phyloP scores from a whole-genome alignment of 305 asterid genomes.

The Fraxinus latifolia region DNA sequence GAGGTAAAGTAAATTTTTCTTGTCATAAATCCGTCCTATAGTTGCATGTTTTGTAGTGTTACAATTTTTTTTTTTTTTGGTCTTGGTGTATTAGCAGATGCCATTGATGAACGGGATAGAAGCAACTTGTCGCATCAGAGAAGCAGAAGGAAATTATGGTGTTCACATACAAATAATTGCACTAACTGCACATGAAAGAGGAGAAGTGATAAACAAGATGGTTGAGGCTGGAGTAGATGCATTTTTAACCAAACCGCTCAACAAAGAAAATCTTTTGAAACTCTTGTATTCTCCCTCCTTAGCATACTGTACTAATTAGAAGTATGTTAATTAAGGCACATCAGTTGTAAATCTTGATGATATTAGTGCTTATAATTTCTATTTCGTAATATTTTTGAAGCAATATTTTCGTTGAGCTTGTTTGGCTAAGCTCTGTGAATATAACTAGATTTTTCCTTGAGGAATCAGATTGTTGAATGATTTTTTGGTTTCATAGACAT shows the following conservation, averaged over 20 bases:
- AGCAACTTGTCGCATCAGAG: slow-evolving; percentile 42
- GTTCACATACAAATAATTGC: slow-evolving; percentile 41
- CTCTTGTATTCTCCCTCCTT: neutral
- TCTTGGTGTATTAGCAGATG: slow-evolving; percentile 34
- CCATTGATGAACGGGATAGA: slow-evolving; percentile 50
- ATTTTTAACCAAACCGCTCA: slow-evolving; percentile 45
- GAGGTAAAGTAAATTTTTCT: slow-evolving; percentile 29
- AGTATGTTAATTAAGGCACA: neutral
- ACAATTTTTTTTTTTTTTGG: neutral
- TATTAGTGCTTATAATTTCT: neutral
- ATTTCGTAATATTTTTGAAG: neutral
- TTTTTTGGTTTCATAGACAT: neutral
- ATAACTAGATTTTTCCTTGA: neutral
- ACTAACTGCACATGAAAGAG: slow-evolving; percentile 41
- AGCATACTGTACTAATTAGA: neutral
- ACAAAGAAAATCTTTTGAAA: slow-evolving; percentile 24
- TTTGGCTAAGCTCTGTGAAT: no score
- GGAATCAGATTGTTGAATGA: neutral
- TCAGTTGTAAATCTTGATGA: neutral
- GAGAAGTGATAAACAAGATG: slow-evolving; percentile 38
- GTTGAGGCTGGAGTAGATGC: slow-evolving; percentile 48
- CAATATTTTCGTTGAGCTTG: no score
- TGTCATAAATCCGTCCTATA: neutral
- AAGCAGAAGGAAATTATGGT: slow-evolving; percentile 30
- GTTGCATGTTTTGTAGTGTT: no score